Conservation (phyloP, 495 filamentous ascomycete genomes). For the Cladorrhinum samala region DNA sequence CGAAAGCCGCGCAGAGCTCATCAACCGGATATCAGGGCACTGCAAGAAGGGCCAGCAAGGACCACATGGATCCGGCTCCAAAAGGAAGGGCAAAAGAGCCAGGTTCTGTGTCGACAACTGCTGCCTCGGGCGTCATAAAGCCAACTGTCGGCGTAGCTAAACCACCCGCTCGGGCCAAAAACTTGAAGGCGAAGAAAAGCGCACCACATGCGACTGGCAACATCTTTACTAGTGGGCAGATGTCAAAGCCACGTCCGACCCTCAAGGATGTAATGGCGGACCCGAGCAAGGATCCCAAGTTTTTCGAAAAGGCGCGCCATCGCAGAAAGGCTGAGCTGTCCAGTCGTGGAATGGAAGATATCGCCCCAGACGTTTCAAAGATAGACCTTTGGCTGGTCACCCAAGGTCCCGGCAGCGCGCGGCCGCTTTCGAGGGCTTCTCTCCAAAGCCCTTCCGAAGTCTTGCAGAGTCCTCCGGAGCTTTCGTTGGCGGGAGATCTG, state of each 20-base stretch:
- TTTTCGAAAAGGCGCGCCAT: slow-evolving; percentile 18
- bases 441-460: not conserved
- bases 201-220: slow-evolving; percentile 14
- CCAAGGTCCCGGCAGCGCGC: slow-evolving; percentile 1
- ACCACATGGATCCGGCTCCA: not conserved
- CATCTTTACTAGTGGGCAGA: slow-evolving; percentile 25
- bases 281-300: slow-evolving; percentile 26
- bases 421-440: slow-evolving; percentile 1
- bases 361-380: slow-evolving; percentile 14
- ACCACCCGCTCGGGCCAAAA: not conserved
- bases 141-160: not conserved
- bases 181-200: slow-evolving; percentile 17
- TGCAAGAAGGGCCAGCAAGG: slow-evolving; percentile 14
- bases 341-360: slow-evolving; percentile 24
- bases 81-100: slow-evolving; percentile 6
- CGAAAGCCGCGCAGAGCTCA: slow-evolving; percentile 1
- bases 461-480: not conserved
- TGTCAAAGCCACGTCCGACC: slow-evolving; percentile 9
- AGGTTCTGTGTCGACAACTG: not conserved
- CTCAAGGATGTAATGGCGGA: slow-evolving; percentile 30
- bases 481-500: not conserved
- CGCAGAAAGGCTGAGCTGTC: slow-evolving; percentile 17
- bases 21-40: slow-evolving; percentile 29
- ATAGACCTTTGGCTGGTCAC: slow-evolving; percentile 11
- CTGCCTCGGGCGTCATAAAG: not conserved